Evolutionary conservation across 768 basidiomycete genomes (phyloP).

Genomic region (Hydnomerulius pinastri): DNA sequence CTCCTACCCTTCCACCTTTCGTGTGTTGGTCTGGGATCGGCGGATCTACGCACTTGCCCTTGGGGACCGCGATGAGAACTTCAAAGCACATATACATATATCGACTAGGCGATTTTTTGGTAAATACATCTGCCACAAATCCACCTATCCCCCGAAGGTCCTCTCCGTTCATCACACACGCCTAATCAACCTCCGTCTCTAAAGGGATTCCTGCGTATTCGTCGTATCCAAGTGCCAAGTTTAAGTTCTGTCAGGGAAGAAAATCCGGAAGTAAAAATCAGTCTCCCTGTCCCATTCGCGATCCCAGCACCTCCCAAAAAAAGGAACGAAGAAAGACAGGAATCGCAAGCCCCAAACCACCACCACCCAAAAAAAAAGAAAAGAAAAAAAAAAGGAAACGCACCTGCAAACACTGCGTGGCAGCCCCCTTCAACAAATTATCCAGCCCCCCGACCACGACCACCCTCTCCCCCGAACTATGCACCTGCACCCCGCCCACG

Average conservation of each 20-base stretch:
- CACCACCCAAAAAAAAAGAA: not conserved
- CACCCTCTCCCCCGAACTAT: conserved; percentile 83
- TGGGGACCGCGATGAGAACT: too few species aligned
- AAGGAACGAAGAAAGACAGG: too few species aligned
- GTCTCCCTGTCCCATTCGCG: too few species aligned
- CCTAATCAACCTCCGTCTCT: conserved; percentile 12
- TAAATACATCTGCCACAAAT: too few species aligned
- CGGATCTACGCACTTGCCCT: too few species aligned
- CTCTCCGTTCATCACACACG: too few species aligned
- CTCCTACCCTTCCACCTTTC: too few species aligned
- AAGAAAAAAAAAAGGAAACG: conserved; percentile 24
- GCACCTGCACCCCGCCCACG: conserved; percentile 93
- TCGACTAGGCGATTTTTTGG: too few species aligned
- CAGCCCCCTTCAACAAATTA: conserved; percentile 96
- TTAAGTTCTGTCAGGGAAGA: conserved; percentile 69
- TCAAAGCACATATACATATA: too few species aligned
- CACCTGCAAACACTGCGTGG: conserved; percentile 97
- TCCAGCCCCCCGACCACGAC: conserved; percentile 97
- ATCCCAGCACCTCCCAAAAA: conserved; percentile 3
- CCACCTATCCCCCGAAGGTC: too few species aligned
- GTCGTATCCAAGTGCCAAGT: conserved; percentile 85
- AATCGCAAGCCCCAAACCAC: too few species aligned
- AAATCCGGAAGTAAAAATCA: not conserved
- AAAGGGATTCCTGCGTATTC: conserved; percentile 79
- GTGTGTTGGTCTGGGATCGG: too few species aligned